Conservation (phyloP, 2,329 filamentous ascomycete genomes). For the Exserohilum rostratum region DNA sequence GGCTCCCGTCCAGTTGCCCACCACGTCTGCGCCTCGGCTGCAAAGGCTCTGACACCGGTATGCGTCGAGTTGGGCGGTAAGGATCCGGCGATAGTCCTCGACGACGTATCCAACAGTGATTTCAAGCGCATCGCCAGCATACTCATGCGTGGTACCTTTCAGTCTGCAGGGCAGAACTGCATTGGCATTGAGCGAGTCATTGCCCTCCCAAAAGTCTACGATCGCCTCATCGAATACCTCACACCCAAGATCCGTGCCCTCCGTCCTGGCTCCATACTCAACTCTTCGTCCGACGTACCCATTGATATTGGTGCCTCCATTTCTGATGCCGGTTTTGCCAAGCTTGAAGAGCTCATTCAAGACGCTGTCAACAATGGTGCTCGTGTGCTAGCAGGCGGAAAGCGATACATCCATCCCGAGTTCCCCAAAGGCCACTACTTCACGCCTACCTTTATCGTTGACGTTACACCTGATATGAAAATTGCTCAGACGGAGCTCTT, state of each 20-base stretch:
- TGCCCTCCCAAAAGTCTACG: constrained; percentile 76
- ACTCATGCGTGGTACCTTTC: constrained; percentile 90
- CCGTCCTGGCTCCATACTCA: constrained; percentile 73
- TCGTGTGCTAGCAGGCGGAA: constrained; percentile 79
- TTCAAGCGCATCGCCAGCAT: constrained; percentile 78
- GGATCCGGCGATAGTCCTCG: constrained; percentile 87
- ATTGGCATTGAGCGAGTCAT: constrained; percentile 96
- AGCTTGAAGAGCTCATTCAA: constrained; percentile 75
- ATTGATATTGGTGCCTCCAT: constrained; percentile 91
- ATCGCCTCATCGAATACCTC: constrained; percentile 71
- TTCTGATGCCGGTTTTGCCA: constrained; percentile 74
- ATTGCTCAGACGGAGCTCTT: constrained; percentile 94
- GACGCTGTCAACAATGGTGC: constrained; percentile 82
- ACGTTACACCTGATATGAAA: constrained; percentile 83
- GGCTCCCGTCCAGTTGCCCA: constrained; percentile 87
- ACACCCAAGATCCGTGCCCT: constrained; percentile 75
- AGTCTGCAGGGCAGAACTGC: constrained; percentile 95
- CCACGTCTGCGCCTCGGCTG: constrained; percentile 83
- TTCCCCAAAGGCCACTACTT: constrained; percentile 89
- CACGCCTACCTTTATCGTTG: constrained; percentile 83
- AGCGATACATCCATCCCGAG: constrained; percentile 71
- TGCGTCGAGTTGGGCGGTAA: constrained; percentile 94
- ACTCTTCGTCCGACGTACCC: constrained; percentile 49
- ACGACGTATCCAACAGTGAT: constrained; percentile 70
- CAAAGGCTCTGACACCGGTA: constrained; percentile 83